Conservation (phyloP, 2,329 filamentous ascomycete genomes). For the Gnomoniopsis smithogilvyi region DNA sequence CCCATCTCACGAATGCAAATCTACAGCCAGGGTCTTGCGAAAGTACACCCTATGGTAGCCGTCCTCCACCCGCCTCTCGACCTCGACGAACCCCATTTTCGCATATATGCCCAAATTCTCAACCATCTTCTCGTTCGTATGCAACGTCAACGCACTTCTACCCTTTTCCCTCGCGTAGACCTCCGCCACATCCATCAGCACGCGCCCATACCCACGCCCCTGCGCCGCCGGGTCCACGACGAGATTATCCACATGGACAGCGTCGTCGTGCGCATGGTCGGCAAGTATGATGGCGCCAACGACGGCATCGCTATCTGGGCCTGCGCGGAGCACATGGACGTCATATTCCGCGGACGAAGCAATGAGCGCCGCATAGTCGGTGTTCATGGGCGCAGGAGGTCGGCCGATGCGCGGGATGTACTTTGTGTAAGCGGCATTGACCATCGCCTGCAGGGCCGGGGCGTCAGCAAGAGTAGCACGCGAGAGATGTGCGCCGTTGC, state of each 20-base stretch:
- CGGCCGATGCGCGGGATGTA: slow-evolving; percentile 33
- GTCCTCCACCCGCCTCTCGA: slow-evolving; percentile 26
- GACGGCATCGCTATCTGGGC: neutral
- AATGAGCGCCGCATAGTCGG: slow-evolving; percentile 30
- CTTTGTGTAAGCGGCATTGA: slow-evolving; percentile 29
- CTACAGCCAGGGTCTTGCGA: slow-evolving; percentile 21
- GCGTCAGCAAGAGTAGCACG: slow-evolving; percentile 21
- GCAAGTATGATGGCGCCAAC: slow-evolving; percentile 29
- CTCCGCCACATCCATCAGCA: slow-evolving; percentile 22
- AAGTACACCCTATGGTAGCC: slow-evolving; percentile 35
- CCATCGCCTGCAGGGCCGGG: slow-evolving; percentile 28
- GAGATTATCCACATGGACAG: slow-evolving; percentile 22
- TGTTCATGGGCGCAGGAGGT: slow-evolving; percentile 33
- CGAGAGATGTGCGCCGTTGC: neutral
- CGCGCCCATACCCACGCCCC: slow-evolving; percentile 21
- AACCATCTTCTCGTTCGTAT: slow-evolving; percentile 23
- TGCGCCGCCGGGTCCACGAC: slow-evolving; percentile 21
- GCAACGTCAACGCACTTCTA: slow-evolving; percentile 15
- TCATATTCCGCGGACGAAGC: neutral
- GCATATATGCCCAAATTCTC: slow-evolving; percentile 22
- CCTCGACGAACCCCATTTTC: slow-evolving; percentile 30
- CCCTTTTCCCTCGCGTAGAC: slow-evolving; percentile 14
- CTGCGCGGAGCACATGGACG: neutral
- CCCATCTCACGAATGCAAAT: no score
- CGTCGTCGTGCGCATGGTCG: neutral